Evolutionary conservation across 2,329 filamentous ascomycete genomes (phyloP), one percentile per base, ranked within the genome.

Genomic region (Ophiostoma sp.): DNA sequence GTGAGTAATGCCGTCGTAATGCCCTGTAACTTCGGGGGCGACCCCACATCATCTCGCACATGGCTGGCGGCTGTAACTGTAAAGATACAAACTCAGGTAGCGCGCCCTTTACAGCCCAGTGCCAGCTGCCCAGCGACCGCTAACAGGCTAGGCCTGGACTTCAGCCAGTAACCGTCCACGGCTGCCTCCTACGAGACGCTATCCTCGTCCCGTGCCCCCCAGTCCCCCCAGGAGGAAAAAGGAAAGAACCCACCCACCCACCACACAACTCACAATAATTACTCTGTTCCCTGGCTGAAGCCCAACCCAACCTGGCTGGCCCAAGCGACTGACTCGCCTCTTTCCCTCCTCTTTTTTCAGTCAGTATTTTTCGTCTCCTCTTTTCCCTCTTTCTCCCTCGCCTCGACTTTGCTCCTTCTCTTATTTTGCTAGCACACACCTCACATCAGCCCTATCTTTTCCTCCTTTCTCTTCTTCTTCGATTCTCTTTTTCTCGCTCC

Each of bases 331-430:
- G 28, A 68, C 42, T 48, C 42, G 39, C 64, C 64, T 68, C 72
- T 71, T 57, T 59, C 22, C 61, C 15, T 48, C 33, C 64, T 68
- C 39, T 73, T 66, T 71, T 52, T 31, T 70, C 12, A 59, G 17
- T 55, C 36, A 48, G 42, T 48, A 48, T 45, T 63, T 33, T 70
- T 70, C 25, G 52, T 70, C 55, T 55, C 68, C 33, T 69, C 48
- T 52, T 50, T 50, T 28, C n/a, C 19, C n/a, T n/a, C 15, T 9
- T 61, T n/a, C 28, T 52, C 42, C 19, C 36, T 69, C 31, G 25
- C 48, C 48, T 39, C 59, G 12, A n/a, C 50, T 69, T 33, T n/a
- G 7, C 55, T 52, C 15, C 39, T 12, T 42, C 39, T 19, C 19
- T 45, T 39, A 55, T 55, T 59, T 45, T n/a, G 28, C 50, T 71